Evolutionary conservation across 2,329 filamentous ascomycete species (phyloP), one percentile per base, ranked within the genome.

Genomic region (Penicillium sp.): DNA sequence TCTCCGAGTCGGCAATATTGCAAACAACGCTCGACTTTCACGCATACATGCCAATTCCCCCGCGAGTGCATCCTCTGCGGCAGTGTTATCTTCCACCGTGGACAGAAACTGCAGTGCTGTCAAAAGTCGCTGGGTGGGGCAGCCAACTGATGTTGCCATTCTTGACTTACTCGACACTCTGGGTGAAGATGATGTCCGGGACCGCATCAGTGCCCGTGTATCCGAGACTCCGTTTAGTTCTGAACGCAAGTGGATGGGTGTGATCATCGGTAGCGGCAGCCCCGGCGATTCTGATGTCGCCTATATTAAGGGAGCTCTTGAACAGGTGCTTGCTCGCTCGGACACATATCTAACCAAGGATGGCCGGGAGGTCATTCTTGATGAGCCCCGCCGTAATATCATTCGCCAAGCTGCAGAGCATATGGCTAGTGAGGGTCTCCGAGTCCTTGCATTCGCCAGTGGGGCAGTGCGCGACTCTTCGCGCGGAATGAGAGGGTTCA

Each of bases 221-320:
- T 86, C 87, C 39, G 94, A 99, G 72, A 92, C 91, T 0, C 92
- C 94, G 0, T 99, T 99, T 74, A 97, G 93, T 71, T 99, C 94
- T 1, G 92, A 96, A 70, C 85, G 93, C 53, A 99, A 99, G 75
- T 99, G 93, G 93, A 99, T 99, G 95, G 95, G 95, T 29, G 92
- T 97, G 24, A 89, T 92, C 2, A 90, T 97, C 63, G 86, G 86
- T 26, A 76, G 74, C 58, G 74, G 76, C 28, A 75, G 71, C 53
- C 68, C 76, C 39, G 78, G 81, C 19, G 81, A 85, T 44, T 79
- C 87, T 57, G 90, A 96, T 66, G 87, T 91, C 61, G 92, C 91
- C 0, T 99, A 97, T 71, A 90, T 97, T 78, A 99, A 99, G 71
- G 95, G 94, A 28, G 91, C 94, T 29, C 81, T 97, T 36, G 94